These are phyloP conservation scores for Kazachstania martiniae DNA, from an alignment of 805 yeast genomes.

Conservation along the genomic window DNA sequence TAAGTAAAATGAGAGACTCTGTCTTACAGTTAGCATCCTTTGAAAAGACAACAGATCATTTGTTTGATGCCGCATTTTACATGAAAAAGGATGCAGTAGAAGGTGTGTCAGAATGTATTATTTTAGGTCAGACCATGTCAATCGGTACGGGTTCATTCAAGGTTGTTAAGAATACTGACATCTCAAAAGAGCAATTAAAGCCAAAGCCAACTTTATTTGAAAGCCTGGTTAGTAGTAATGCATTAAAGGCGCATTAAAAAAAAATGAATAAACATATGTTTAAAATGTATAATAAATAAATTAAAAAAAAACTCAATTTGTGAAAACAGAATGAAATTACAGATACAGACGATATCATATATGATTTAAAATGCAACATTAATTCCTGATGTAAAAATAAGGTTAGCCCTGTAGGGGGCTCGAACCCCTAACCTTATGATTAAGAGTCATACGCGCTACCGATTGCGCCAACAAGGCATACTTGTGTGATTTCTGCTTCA, in stretches of 20 bases:
- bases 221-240: constrained; percentile 24
- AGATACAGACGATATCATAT: too few species aligned
- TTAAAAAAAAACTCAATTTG: too few species aligned
- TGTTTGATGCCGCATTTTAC: constrained; percentile 95
- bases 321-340: too few species aligned
- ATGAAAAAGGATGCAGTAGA: constrained; percentile 94
- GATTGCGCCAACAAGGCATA: constrained; percentile 28
- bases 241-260: constrained; percentile 1
- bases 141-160: constrained; percentile 97
- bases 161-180: constrained; percentile 50
- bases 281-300: constrained; percentile 1
- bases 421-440: constrained; percentile 29
- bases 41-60: constrained; percentile 96
- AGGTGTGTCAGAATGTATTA: constrained; percentile 97
- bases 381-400: constrained; percentile 3
- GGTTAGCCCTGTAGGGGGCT: constrained; percentile 28
- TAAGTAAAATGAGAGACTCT: constrained; percentile 97
- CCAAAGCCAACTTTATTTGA: constrained; percentile 40
- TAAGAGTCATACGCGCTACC: constrained; percentile 29
- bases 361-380: too few species aligned
- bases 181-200: constrained; percentile 33
- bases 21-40: constrained; percentile 94
- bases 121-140: constrained; percentile 94
- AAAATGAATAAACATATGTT: too few species aligned
- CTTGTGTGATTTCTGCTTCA: not conserved